These are phyloP conservation scores for Solanum arcanum DNA, from an alignment of 257 asterid genomes.

Conservation along the genomic window DNA sequence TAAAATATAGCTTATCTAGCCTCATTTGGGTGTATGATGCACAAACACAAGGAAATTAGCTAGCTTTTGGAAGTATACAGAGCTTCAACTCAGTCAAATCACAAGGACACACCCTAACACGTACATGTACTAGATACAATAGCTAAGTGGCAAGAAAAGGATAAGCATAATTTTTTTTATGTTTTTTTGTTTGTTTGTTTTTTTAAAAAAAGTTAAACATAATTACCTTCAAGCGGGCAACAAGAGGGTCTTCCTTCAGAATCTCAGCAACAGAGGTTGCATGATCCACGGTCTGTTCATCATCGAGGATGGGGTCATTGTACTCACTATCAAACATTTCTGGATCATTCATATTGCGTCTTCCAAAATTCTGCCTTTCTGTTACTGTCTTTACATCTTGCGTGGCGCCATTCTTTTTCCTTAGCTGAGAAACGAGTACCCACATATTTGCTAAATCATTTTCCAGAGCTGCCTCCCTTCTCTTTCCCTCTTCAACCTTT, in stretches of 20 bases:
- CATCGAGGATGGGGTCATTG: conserved; percentile 26
- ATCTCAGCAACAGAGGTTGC: conserved; percentile 21
- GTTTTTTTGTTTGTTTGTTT: too few relatives aligned
- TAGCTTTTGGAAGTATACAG: background rate
- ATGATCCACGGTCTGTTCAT: conserved; percentile 19
- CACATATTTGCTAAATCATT: conserved; percentile 99
- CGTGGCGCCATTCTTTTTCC: conserved; percentile 43
- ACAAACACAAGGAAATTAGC: background rate
- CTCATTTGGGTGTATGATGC: background rate
- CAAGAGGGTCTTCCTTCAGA: conserved; percentile 76
- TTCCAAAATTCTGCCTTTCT: conserved; percentile 19
- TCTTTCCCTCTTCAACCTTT: conserved; percentile 73
- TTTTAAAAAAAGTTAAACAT: background rate
- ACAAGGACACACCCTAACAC: background rate
- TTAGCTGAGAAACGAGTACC: conserved; percentile 95
- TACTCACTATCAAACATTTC: conserved; percentile 27
- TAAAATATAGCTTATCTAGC: background rate
- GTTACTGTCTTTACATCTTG: conserved; percentile 27
- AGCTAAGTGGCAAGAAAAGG: background rate
- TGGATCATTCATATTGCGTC: conserved; percentile 17
- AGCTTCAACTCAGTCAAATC: background rate
- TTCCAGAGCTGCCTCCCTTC: conserved; percentile 80
- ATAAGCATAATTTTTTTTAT: background rate
- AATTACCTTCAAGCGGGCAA: conserved; percentile 72
- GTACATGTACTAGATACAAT: background rate